Conservation (phyloP, 2,329 filamentous ascomycete genomes). For the Fusarium poae region DNA sequence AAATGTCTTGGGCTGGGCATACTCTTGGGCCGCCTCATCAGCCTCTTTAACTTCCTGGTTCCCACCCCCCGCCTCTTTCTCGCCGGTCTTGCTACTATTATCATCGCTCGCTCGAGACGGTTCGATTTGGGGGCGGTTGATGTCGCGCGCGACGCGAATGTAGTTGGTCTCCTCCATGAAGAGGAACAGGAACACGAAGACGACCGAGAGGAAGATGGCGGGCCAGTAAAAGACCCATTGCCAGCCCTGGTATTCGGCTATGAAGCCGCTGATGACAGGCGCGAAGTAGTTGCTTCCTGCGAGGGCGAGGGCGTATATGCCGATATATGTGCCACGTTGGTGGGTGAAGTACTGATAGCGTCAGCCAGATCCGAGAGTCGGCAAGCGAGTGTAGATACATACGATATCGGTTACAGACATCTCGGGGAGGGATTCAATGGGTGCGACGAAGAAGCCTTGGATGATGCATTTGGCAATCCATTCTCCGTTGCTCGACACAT, state of each 20-base stretch:
- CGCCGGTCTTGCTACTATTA: not conserved
- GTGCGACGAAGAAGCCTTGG: slow-evolving; percentile 59
- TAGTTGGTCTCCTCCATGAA: slow-evolving; percentile 73
- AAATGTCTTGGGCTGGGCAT: slow-evolving; percentile 54
- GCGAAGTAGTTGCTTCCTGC: slow-evolving; percentile 60
- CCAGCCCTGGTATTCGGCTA: slow-evolving; percentile 58
- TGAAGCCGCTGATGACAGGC: slow-evolving; percentile 60
- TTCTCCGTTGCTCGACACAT: slow-evolving; percentile 55
- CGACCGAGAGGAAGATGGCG: slow-evolving; percentile 55
- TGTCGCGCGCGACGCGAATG: slow-evolving; percentile 47
- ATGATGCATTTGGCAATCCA: slow-evolving; percentile 62
- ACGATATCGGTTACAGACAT: slow-evolving; percentile 59
- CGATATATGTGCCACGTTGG: slow-evolving; percentile 59
- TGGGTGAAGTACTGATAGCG: slow-evolving; percentile 54
- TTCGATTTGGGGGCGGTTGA: not conserved
- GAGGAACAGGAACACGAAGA: slow-evolving; percentile 61
- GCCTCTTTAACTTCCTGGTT: slow-evolving; percentile 22
- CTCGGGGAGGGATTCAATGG: slow-evolving; percentile 62
- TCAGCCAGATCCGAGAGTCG: not conserved
- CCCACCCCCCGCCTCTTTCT: not conserved
- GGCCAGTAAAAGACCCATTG: slow-evolving; percentile 61
- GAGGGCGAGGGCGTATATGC: slow-evolving; percentile 57
- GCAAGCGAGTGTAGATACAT: not conserved
- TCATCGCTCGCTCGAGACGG: slow-evolving; percentile 7
- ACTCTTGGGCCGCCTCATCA: not conserved